Conservation (phyloP, 345 rosid species). For the Populus deltoides region DNA sequence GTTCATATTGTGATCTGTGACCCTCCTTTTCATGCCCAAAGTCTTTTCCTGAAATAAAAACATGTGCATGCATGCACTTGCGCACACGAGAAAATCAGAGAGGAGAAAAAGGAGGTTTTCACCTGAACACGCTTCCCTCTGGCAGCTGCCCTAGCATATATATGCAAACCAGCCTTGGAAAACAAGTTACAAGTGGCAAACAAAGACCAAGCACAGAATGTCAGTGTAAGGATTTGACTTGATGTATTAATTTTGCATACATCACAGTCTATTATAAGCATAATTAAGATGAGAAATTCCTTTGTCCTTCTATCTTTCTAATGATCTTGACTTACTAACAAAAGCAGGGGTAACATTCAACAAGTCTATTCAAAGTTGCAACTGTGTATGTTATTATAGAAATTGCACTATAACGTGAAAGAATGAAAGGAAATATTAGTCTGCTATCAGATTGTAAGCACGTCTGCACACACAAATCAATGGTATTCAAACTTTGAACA, state of each 20-base stretch:
- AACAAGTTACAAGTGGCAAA: not conserved
- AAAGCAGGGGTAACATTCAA: not conserved
- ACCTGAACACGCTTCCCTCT: constrained; percentile 97
- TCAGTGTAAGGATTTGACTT: not conserved
- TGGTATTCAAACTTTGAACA: not conserved
- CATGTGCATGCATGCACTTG: not conserved
- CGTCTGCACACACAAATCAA: not conserved
- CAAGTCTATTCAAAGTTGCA: not conserved
- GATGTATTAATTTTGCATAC: not conserved
- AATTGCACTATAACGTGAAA: not conserved
- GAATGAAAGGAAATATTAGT: not conserved
- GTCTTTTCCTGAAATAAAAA: not conserved
- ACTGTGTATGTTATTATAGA: not conserved
- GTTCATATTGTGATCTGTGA: not conserved
- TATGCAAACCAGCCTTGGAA: constrained; percentile 93
- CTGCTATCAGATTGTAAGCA: not conserved
- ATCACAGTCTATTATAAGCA: not conserved
- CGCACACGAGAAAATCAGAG: not conserved
- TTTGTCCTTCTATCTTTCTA: not conserved
- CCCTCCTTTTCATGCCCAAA: not conserved
- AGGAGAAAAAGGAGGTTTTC: constrained; percentile 11
- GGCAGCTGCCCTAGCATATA: constrained; percentile 82
- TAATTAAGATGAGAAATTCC: not conserved
- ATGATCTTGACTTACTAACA: not conserved
- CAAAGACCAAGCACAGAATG: constrained; percentile 16